Evolutionary conservation across 1,284 basidiomycete genomes (phyloP), one percentile per base, ranked within the genome.

Genomic region (Jaminaea rosea): DNA sequence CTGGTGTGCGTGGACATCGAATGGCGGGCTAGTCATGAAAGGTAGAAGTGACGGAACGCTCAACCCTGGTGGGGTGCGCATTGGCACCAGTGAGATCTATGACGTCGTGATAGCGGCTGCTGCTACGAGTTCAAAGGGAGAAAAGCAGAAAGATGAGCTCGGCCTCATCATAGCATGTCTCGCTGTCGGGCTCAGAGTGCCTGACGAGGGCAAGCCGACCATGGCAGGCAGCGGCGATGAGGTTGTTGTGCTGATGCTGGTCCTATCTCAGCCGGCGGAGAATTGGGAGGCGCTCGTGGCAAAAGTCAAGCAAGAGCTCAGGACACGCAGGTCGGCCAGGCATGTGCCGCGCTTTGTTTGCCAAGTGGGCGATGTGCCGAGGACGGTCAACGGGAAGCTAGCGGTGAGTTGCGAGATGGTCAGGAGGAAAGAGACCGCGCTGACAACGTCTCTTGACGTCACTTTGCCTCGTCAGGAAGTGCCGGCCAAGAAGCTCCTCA

Each of bases 11-110:
- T 72, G 80, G 80, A 63, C 76, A 68, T 55, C 48, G 59, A 83
- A 81, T 37, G 86, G 86, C 11, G 87, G 88, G 1, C 68, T 91
- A 39, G 73, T 88, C 53, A 89, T 90, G 86, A 79, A 89, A 2
- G 88, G 88, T 19, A 44, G 69, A 17, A 44, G 53, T 52, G 64
- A 76, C 34, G 69, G 63, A 2, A 59, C 69, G 27, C 52, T 74
- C 23, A 72, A 90, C 73, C 87, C 88, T 3, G 84, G 85, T 49
- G 88, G 88, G 2, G 82, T 92, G 55, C 81, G 88, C 19, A 91
- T 90, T 68, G 88, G 88, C 19, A 84, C 85, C 28, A 82, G 84
- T 26, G 88, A 91, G 75, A 81, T 91, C 49, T 91, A 91, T 76
- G 84, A 86, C 63, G 83, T 88, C 42, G 78, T 91, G 71, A 79